Base-by-base conservation (phyloP, 371 early-diverging fungal genomes). In the Umbelopsis sp. region DNA sequence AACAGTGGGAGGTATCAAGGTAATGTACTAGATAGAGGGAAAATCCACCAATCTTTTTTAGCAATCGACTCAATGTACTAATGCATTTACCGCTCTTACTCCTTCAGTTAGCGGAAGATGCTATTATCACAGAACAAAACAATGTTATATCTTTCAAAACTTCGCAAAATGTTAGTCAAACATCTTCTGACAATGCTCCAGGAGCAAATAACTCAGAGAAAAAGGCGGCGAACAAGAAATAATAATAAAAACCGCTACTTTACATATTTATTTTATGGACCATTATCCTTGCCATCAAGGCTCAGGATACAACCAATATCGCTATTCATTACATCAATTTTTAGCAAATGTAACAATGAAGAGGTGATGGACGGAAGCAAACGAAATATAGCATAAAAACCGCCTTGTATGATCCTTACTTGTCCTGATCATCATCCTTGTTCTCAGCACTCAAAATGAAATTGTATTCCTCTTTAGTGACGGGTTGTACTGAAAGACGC, bases 401-500 rank as follows among this genome's bases (percentile, higher is more conserved):
- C 29, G 29, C 4, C 29, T 41, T 41, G 41, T 51, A 24, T 8
- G 22, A 4, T 8, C 35, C 4, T 29, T 16, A n/a, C 16, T 57
- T 16, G 18, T 1, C 12, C 29, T 18, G 35, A 16, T 29, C 12
- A 14, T 37, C 14, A 18, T 67, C 67, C 29, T 53, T 50, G n/a
- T 52, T 41, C 41, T 29, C 67, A 18, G 38, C n/a, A n/a, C 44
- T 52, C 48, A 85, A 11, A 32, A 93, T 89, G 72, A 83, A 89
- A 1, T 86, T 83, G 66, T 78, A 89, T 46, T 90, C 89, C 11
- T 50, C 65, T 29, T 80, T 63, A 1, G 72, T 78, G 2, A 92
- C 91, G 1, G 89, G 87, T 65, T 91, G 91, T 0, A 92, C 88
- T 2, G 90, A 90, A 24, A 92, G 79, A 9, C 92, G 81, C 5